Base-by-base conservation (phyloP, 2,329 filamentous ascomycete genomes). In the Aspergillus pseudoglaucus region DNA sequence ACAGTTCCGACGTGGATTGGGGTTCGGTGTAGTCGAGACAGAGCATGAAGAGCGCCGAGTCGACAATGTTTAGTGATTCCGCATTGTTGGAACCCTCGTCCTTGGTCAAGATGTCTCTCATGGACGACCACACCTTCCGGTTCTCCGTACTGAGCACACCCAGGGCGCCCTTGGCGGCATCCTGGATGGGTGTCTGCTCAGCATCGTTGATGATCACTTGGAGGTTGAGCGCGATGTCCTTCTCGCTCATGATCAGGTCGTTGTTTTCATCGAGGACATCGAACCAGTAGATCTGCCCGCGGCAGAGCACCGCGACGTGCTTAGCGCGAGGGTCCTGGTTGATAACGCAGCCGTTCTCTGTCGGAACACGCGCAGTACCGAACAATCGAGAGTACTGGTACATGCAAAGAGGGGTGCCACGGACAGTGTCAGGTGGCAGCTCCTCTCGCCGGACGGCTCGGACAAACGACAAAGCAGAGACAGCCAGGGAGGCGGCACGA, bases 251-350 rank as follows among this genome's bases (percentile, higher is more conserved):
- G 69, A 98, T 95, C 47, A 95, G 74, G 66, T 98, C 93, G 6
- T 87, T 87, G 68, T 95, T 95, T 57, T 91, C 85, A 59, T 98
- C 93, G 15, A 98, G 75, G 2, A 96, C 90, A 67, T 98, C 93
- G 60, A 98, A 98, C 91, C 91, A 97, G 70, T 98, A 98, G 62
- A 97, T 90, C 58, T 98, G 93, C 1, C 93, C 93, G 55, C 91
- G 88, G 63, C 89, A 95, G 70, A 97, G 79, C 39, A 97, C 89
- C 8, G 96, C 87, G 33, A 98, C 77, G 66, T 98, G 93, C 71
- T 90, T 95, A 3, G 91, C 88, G n/a, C 84, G 81, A 0, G 90
- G 87, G 60, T 97, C 90, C 65, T 97, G 90, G 54, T 90, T 90
- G 60, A 98, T 97, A 58, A 95, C 87, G 65, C 93, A 98, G 4